Percentiles rank a stretch among this genome's conserved stretches.
Evolutionary conservation across 192 early-diverging fungal genomes (phyloP).

Genomic region (Coemansia sp.): DNA sequence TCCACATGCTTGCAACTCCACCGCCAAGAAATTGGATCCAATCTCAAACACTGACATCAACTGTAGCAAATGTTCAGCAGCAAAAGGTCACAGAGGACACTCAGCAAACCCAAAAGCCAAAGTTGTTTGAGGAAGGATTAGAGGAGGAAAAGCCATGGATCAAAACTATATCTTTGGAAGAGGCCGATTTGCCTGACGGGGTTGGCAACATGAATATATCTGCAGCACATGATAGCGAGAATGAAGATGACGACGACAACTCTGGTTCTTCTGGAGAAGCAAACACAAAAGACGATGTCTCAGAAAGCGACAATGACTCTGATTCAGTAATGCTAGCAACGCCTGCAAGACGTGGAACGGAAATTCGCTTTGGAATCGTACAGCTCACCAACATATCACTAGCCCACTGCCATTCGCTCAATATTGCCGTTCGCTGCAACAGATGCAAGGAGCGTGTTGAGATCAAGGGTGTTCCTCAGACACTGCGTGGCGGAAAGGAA

Average conservation of each 20-base stretch:
- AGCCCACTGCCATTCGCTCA: conserved; percentile 64
- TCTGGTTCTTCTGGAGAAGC: conserved; percentile 9
- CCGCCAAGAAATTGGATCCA: conserved; percentile 11
- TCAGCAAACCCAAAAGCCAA: neutral
- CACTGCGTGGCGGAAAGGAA: conserved; percentile 27
- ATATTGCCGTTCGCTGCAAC: conserved; percentile 67
- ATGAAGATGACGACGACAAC: conserved; percentile 4
- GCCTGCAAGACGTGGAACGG: conserved; percentile 67
- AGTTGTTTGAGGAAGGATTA: conserved; percentile 18
- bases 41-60: neutral
- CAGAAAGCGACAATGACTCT: neutral
- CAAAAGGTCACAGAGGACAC: neutral
- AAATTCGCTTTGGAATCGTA: conserved; percentile 67
- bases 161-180: conserved; percentile 25
- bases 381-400: conserved; percentile 67
- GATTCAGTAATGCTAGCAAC: conserved; percentile 31
- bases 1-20: conserved; percentile 20
- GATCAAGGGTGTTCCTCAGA: conserved; percentile 56
- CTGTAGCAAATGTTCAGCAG: neutral
- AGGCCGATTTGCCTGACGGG: conserved; percentile 24
- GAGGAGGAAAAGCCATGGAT: conserved; percentile 35
- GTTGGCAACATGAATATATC: conserved; percentile 6
- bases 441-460: conserved; percentile 74
- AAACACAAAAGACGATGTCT: conserved; percentile 3
- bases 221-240: neutral